A percentile compares a stretch with the other conserved stretches of the same genome.
Evolutionary conservation across 1,139 yeast genomes (phyloP).

Genomic region (Geotrichum cucujoidarum): DNA sequence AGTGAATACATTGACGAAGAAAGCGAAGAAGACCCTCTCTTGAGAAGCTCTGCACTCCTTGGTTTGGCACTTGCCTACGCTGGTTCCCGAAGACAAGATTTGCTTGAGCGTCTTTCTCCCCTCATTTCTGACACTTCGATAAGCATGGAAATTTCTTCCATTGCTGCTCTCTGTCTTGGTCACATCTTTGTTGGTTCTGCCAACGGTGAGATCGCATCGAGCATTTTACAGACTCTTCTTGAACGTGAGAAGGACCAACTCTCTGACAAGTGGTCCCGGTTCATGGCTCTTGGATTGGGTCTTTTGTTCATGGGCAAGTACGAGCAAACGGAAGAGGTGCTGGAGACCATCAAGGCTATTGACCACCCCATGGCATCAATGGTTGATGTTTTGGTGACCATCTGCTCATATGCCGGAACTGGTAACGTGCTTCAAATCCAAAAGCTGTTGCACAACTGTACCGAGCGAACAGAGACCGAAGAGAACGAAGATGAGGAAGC

Average conservation of each 20-base stretch:
- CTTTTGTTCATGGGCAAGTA: constrained; percentile 89
- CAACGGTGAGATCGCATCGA: constrained; percentile 87
- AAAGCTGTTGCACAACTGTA: constrained; percentile 80
- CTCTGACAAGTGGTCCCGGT: constrained; percentile 80
- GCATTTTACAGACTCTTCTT: constrained; percentile 81
- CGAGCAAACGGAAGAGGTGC: constrained; percentile 90
- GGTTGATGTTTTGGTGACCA: constrained; percentile 81
- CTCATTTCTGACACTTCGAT: constrained; percentile 73
- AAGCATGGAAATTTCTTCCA: constrained; percentile 71
- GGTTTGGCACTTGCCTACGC: constrained; percentile 96
- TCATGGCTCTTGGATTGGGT: constrained; percentile 89
- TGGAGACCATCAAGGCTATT: constrained; percentile 91
- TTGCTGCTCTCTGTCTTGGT: constrained; percentile 90
- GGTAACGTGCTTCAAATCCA: constrained; percentile 97
- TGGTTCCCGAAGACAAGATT: constrained; percentile 85
- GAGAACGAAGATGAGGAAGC: constrained; percentile 44
- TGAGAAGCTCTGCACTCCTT: constrained; percentile 75
- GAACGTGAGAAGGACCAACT: constrained; percentile 79
- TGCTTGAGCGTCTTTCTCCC: constrained; percentile 74
- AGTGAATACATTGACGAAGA: constrained; percentile 69
- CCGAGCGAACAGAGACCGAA: constrained; percentile 47
- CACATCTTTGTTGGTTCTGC: constrained; percentile 95
- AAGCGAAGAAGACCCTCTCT: constrained; percentile 31
- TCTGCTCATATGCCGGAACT: constrained; percentile 95
- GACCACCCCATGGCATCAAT: constrained; percentile 92